Evolutionary conservation across 2,329 filamentous ascomycete species (phyloP).

Genomic region (Volutella citrinella): DNA sequence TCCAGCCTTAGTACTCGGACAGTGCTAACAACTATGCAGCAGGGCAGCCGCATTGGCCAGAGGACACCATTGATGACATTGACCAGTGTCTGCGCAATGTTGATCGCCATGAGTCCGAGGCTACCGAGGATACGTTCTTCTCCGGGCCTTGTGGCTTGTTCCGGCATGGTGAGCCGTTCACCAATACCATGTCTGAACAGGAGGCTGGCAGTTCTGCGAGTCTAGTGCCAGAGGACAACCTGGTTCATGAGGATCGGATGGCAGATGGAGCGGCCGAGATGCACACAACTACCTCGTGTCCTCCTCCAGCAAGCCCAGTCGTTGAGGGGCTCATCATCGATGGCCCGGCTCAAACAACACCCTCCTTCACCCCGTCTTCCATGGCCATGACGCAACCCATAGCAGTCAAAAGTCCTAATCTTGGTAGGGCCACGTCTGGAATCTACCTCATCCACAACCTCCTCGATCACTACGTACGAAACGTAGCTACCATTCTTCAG

Average conservation of each 20-base stretch:
- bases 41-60: slow-evolving; percentile 9
- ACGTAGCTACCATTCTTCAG: slow-evolving; percentile 7
- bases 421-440: not conserved
- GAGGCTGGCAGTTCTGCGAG: no score
- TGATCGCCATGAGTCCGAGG: not conserved
- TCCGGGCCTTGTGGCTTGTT: slow-evolving; percentile 8
- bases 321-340: no score
- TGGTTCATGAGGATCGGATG: no score
- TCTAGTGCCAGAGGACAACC: no score
- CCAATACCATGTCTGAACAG: no score
- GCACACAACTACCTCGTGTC: no score
- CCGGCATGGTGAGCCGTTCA: not conserved
- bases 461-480: slow-evolving; percentile 6
- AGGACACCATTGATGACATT: slow-evolving; percentile 1
- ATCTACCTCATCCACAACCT: slow-evolving; percentile 1
- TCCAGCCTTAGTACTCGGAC: not conserved
- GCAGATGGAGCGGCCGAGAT: no score
- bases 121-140: not conserved
- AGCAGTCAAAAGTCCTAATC: no score
- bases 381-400: not conserved
- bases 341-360: no score
- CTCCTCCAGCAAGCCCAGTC: no score
- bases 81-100: slow-evolving; percentile 3
- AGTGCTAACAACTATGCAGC: not conserved
- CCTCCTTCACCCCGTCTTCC: not conserved